Evolutionary conservation across 2,329 filamentous ascomycete genomes (phyloP).

Genomic region (Colletotrichum orchidophilum): DNA sequence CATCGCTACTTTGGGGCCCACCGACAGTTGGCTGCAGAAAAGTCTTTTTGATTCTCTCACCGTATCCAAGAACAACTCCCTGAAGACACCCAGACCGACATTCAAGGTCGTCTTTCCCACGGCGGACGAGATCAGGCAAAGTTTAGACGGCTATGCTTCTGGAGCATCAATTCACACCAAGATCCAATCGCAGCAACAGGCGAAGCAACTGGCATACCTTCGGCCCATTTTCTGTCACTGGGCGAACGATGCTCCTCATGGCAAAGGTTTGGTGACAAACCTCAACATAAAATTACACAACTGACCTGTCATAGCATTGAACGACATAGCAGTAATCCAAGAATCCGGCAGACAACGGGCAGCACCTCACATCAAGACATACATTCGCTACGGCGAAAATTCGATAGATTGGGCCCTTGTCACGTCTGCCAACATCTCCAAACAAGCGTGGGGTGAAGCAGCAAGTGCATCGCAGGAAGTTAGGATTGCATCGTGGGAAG

Average conservation of each 20-base stretch:
- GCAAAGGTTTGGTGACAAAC: conserved; percentile 40
- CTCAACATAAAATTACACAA: neutral
- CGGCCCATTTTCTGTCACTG: conserved; percentile 78
- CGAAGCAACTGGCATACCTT: conserved; percentile 78
- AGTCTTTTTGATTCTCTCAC: conserved; percentile 66
- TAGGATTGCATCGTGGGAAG: conserved; percentile 82
- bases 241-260: conserved; percentile 66
- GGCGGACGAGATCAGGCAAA: conserved; percentile 77
- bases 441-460: conserved; percentile 85
- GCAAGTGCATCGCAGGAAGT: conserved; percentile 66
- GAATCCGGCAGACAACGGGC: conserved; percentile 73
- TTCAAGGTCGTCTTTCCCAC: conserved; percentile 86
- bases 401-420: conserved; percentile 85
- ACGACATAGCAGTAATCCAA: conserved; percentile 35
- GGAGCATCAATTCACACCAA: conserved; percentile 87
- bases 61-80: conserved; percentile 39
- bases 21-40: conserved; percentile 76
- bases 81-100: conserved; percentile 48
- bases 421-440: conserved; percentile 91
- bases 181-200: conserved; percentile 73
- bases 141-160: conserved; percentile 80
- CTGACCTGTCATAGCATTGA: conserved; percentile 39
- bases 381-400: conserved; percentile 70
- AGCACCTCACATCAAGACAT: conserved; percentile 91
- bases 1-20: conserved; percentile 79